Percentiles rank a stretch among this genome's conserved stretches.
phyloP scores from a whole-genome alignment of 306 rosid species.

The Trichosanthes cucumerina region DNA sequence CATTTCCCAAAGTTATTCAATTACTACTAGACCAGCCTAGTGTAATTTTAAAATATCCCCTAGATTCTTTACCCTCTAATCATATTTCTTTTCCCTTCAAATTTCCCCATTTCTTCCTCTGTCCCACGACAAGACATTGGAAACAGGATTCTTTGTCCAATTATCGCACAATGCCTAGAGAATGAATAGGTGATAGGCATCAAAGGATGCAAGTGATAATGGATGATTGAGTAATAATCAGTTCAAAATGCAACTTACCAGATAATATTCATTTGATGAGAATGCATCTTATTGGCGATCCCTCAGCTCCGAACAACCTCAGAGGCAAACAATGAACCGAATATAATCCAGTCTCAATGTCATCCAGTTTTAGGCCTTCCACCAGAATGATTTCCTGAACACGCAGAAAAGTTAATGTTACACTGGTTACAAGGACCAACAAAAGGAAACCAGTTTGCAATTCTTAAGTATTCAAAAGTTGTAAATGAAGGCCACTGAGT shows the following conservation, averaged over 20 bases:
- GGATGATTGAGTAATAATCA: background rate
- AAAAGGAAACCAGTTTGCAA: background rate
- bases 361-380: constrained; percentile 77
- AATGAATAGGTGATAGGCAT: background rate
- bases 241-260: background rate
- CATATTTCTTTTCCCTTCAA: background rate
- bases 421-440: background rate
- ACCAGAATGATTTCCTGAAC: constrained; percentile 79
- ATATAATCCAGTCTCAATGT: constrained; percentile 55
- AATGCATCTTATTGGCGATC: constrained; percentile 88
- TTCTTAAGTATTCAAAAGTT: background rate
- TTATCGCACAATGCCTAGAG: background rate
- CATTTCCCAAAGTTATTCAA: too few species aligned
- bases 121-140: background rate
- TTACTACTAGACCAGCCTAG: too few species aligned
- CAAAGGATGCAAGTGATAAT: background rate
- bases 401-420: constrained; percentile 7
- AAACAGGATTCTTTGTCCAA: background rate
- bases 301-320: constrained; percentile 85
- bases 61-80: background rate
- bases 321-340: constrained; percentile 73
- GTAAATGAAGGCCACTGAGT: too few species aligned
- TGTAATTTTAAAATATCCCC: too few species aligned
- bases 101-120: background rate
- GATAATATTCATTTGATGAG: constrained; percentile 39